Evolutionary conservation across 306 rosid species (phyloP), one percentile per base, ranked within the genome.

Genomic region (Datisca glomerata): DNA sequence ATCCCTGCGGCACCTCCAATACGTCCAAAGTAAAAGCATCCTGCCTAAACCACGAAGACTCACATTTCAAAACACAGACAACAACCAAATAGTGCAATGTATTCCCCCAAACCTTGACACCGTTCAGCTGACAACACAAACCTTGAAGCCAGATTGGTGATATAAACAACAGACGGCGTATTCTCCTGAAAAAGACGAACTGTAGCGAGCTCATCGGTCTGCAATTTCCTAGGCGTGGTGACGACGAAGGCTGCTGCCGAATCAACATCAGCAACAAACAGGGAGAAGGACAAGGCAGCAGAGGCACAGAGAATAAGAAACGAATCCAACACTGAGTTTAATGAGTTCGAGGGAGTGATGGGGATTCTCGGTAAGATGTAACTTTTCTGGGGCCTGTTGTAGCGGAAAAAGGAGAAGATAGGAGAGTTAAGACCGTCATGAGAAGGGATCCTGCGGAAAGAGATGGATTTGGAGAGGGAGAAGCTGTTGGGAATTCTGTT

Each of bases 1-100:
- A 91, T 6, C 98, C 98, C 48, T 84, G 96, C 0, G 96, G 98
- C 35, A 91, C 98, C 76, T 91, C 96, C 75, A 80, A 58, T 36
- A 84, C 86, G 27, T 91, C 98, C 74, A 91, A 55, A 14, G 98
- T 91, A 63, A 91, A 91, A 2, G 79, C 98, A 33, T 91, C 98
- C 74, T 80, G 98, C 85, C 98, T 89, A 64, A 69, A 76, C 31
- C 53, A 14, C 39, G 2, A 23, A 66, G 47, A 56, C 57, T 18
- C 41, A 46, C 24, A 50, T 48, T 23, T 41, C 51, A 56, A 46
- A 29, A 12, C 2, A 8, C 25, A 31, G 14, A 12, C 18, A 16
- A 43, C n/a, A 50, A 12, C 50, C 20, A 42, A 47, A 43, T 13
- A 35, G 4, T 20, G 11, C 19, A 13, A 13, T 15, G 7, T 5